phyloP scores from a whole-genome alignment of 768 basidiomycete species.

The Mrakia gelida region DNA sequence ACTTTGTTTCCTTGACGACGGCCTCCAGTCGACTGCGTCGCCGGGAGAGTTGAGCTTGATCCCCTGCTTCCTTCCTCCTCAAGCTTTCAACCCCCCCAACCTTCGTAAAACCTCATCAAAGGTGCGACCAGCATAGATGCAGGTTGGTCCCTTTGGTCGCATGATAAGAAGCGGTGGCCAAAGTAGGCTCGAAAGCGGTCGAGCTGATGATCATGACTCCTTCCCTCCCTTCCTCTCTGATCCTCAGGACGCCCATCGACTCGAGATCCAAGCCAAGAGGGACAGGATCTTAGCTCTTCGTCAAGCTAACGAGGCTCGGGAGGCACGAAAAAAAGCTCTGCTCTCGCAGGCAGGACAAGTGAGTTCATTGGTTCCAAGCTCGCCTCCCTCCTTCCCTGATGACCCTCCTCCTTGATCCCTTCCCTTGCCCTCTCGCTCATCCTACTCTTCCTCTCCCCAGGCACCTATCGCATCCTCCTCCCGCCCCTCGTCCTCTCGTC shows the following conservation, averaged over 20 bases:
- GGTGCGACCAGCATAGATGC: too few species aligned
- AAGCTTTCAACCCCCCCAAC: too few species aligned
- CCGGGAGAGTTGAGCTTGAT: too few species aligned
- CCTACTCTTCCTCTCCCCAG: neutral
- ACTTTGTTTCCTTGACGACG: too few species aligned
- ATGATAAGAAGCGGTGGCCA: too few species aligned
- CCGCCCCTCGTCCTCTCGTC: slow-evolving; percentile 41
- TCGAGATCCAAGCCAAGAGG: slow-evolving; percentile 86
- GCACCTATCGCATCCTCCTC: neutral
- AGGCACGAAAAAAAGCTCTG: slow-evolving; percentile 48
- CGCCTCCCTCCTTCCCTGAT: too few species aligned
- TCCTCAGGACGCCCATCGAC: slow-evolving; percentile 51
- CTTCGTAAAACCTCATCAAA: too few species aligned
- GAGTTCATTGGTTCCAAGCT: neutral
- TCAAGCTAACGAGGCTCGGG: slow-evolving; percentile 66
- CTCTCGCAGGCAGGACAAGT: slow-evolving; percentile 32
- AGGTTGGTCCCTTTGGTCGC: too few species aligned
- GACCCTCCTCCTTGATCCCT: neutral
- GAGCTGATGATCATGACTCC: neutral
- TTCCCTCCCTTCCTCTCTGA: neutral
- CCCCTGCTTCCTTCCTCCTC: too few species aligned
- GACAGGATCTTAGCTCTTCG: slow-evolving; percentile 80
- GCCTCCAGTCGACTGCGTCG: too few species aligned
- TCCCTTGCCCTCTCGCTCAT: neutral
- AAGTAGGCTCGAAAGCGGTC: too few species aligned